Evolutionary conservation across 2,329 filamentous ascomycete species (phyloP).

Genomic region (Diaporthe citrichinensis): DNA sequence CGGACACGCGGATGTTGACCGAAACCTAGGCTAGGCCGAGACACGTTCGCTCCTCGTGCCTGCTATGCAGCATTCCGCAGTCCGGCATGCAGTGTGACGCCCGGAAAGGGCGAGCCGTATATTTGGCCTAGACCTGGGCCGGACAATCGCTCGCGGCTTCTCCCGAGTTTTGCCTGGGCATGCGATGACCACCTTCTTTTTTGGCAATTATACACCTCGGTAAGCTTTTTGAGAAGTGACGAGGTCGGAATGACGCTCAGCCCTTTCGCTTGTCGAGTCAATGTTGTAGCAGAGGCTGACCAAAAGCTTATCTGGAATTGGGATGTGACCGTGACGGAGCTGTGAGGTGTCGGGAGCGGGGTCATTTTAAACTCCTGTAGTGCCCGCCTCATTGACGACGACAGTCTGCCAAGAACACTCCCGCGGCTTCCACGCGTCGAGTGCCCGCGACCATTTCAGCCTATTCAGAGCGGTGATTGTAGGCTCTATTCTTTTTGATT

Average conservation of each 20-base stretch:
- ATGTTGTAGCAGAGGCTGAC: not conserved
- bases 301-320: not conserved
- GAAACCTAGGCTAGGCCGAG: slow-evolving; percentile 15
- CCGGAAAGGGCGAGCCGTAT: slow-evolving; percentile 21
- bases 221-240: too few relatives aligned
- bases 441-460: too few relatives aligned
- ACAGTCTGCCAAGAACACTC: not conserved
- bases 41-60: slow-evolving; percentile 29
- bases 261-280: too few relatives aligned
- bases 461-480: too few relatives aligned
- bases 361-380: slow-evolving; percentile 1
- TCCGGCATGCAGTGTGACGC: slow-evolving; percentile 22
- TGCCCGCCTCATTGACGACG: not conserved
- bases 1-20: slow-evolving; percentile 16
- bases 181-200: too few relatives aligned
- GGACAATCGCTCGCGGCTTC: slow-evolving; percentile 21
- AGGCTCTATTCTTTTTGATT: too few relatives aligned
- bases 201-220: too few relatives aligned
- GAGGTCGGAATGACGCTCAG: too few relatives aligned
- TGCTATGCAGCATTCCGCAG: slow-evolving; percentile 28
- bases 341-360: not conserved
- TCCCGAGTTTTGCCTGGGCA: not conserved
- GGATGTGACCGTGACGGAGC: not conserved
- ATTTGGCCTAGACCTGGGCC: not conserved
- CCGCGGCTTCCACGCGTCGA: not conserved